Base-by-base conservation (phyloP, 805 yeast genomes). In the Limtongozyma cylindracea region DNA sequence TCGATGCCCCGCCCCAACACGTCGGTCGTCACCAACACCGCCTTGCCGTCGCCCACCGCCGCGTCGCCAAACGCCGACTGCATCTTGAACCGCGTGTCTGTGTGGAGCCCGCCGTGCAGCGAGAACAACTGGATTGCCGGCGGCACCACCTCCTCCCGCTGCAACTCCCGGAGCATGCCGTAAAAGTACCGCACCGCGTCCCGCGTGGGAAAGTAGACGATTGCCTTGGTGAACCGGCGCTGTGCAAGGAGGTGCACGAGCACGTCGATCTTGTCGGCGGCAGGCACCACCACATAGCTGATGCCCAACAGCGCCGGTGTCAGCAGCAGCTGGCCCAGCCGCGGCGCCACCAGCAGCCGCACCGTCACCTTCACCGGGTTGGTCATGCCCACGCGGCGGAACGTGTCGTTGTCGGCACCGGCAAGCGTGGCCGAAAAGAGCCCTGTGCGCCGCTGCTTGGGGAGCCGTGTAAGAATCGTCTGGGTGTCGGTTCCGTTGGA, bases 1-100 rank as follows among this genome's bases (percentile, higher is more conserved):
- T 88, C 98, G 12, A 88, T 61, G 19, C 98, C 98, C 38, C 98
- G 58, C 0, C 96, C 94, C 1, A 98, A 95, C n/a, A 88, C 94
- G 52, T 88, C 98, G 0, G 98, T 88, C 2, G 98, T 80, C 44
- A 88, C 49, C 12, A 88, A 44, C 1, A 84, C 61, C 7, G 68
- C 52, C 29, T 64, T 68, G 3, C 45, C 43, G 6, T 38, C 35
- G 18, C 23, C 21, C 2, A 39, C 28, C 20, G 49, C 56, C 4
- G 57, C 52, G 1, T 55, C 54, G 0, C 66, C 39, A 37, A 84
- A 88, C 16, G 42, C 47, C 8, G 53, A 52, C 20, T 84, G 46
- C 0, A 93, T 74, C 37, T 63, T 73, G 23, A 71, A 44, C 31
- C 99, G 57, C 10, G 92, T 62, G 21, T 61, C 63, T 1, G 91